A percentile compares a stretch with the other conserved stretches of the same genome.
These are phyloP conservation scores for Pichia sp. DNA, from an alignment of 1,139 yeast genomes.

Conservation along the genomic window DNA sequence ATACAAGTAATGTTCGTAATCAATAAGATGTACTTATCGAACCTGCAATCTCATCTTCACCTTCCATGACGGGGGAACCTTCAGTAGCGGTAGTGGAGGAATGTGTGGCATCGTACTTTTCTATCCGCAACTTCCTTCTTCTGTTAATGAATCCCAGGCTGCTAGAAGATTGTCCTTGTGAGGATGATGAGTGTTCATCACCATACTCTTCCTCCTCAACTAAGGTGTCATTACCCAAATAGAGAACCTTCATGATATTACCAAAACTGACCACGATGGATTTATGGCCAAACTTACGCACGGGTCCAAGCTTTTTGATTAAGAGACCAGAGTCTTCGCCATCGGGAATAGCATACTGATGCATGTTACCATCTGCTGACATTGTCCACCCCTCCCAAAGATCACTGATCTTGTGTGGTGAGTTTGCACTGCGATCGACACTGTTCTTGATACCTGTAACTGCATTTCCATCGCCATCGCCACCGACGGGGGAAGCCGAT, in stretches of 20 bases:
- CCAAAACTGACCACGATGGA: slow-evolving; percentile 72
- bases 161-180: slow-evolving; percentile 2
- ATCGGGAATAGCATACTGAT: slow-evolving; percentile 55
- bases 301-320: slow-evolving; percentile 45
- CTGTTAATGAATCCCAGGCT: slow-evolving; percentile 45
- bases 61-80: slow-evolving; percentile 10
- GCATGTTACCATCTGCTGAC: slow-evolving; percentile 54
- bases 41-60: background rate
- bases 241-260: slow-evolving; percentile 60
- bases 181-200: no score
- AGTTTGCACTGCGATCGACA: background rate
- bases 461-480: background rate
- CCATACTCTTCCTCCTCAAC: slow-evolving; percentile 28
- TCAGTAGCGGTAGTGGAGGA: slow-evolving; percentile 28
- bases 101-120: slow-evolving; percentile 29
- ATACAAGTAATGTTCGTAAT: no score
- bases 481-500: no score
- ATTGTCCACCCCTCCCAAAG: slow-evolving; percentile 82
- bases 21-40: no score
- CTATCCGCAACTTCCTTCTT: slow-evolving; percentile 35
- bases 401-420: slow-evolving; percentile 23
- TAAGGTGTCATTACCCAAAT: slow-evolving; percentile 57
- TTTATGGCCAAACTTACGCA: slow-evolving; percentile 67
- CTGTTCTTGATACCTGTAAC: background rate
- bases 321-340: slow-evolving; percentile 35